Conservation (phyloP, 768 basidiomycete genomes). For the Russula earlei region DNA sequence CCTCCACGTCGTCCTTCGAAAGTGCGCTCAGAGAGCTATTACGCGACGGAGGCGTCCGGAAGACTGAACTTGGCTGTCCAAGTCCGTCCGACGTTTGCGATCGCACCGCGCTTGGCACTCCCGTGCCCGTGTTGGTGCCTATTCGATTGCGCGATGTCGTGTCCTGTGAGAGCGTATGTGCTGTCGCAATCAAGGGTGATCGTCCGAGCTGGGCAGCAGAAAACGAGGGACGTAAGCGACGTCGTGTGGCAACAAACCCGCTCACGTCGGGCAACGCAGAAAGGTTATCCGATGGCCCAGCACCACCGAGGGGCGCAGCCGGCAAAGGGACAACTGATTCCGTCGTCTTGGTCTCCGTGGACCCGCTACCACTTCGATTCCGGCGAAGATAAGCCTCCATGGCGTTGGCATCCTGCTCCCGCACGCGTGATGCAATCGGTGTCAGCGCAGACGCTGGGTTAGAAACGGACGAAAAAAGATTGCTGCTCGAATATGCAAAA, state of each 20-base stretch:
- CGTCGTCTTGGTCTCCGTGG: conserved; percentile 61
- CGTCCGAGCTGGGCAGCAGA: conserved; percentile 71
- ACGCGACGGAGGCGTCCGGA: conserved; percentile 51
- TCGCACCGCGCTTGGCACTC: conserved; percentile 35
- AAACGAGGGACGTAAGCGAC: conserved; percentile 55
- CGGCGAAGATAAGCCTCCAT: conserved; percentile 79
- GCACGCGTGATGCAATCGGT: conserved; percentile 71
- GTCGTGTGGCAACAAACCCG: conserved; percentile 51
- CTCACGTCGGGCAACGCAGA: conserved; percentile 36
- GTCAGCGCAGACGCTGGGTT: conserved; percentile 47
- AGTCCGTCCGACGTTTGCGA: conserved; percentile 23
- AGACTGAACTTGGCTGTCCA: conserved; percentile 30
- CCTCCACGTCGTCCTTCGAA: conserved; percentile 34
- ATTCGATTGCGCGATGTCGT: conserved; percentile 41
- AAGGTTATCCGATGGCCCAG: conserved; percentile 49
- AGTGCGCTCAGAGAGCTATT: conserved; percentile 32
- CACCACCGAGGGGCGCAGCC: conserved; percentile 24
- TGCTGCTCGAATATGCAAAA: conserved; percentile 29
- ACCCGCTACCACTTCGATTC: conserved; percentile 75
- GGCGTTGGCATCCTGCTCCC: conserved; percentile 77
- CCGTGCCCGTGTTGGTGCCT: conserved; percentile 53
- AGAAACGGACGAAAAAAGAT: conserved; percentile 21
- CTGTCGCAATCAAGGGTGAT: conserved; percentile 17
- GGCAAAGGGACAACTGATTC: conserved; percentile 39
- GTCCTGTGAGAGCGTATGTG: conserved; percentile 28